Percentiles rank a stretch among this genome's conserved stretches.
These are phyloP conservation scores for Aspergillus cristatus DNA, from an alignment of 495 filamentous ascomycete genomes.

Conservation along the genomic window DNA sequence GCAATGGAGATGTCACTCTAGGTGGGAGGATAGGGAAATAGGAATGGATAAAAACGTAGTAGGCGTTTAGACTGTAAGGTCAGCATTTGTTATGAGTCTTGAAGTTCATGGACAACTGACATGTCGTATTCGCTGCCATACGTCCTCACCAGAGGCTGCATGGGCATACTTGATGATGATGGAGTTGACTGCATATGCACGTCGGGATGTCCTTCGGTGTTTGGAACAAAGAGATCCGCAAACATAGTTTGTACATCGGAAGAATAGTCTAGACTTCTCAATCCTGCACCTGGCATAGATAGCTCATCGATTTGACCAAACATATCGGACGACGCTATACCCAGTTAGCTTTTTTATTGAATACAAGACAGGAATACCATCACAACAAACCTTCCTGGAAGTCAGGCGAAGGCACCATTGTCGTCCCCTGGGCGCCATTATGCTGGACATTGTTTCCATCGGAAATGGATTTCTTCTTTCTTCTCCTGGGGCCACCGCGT, in stretches of 20 bases:
- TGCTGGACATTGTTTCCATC: constrained; percentile 15
- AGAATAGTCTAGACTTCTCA: constrained; percentile 32
- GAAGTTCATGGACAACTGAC: constrained; percentile 14
- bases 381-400: constrained; percentile 32
- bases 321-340: constrained; percentile 20
- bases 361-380: background rate
- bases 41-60: constrained; percentile 51
- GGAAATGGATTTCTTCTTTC: constrained; percentile 24
- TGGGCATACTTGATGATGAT: constrained; percentile 17
- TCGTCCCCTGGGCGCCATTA: constrained; percentile 14
- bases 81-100: too few relatives aligned
- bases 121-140: constrained; percentile 36
- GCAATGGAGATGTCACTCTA: constrained; percentile 28
- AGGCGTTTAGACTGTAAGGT: constrained; percentile 42
- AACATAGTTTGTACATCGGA: constrained; percentile 31
- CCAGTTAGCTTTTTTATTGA: constrained; percentile 6
- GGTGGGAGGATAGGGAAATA: constrained; percentile 53
- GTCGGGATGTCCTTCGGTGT: constrained; percentile 15
- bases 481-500: constrained; percentile 45
- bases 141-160: constrained; percentile 25
- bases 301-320: constrained; percentile 37
- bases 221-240: constrained; percentile 22
- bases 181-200: constrained; percentile 27
- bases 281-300: constrained; percentile 33
- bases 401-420: constrained; percentile 13